phyloP scores from a whole-genome alignment of 768 basidiomycete genomes.

The Pholiota microspora region DNA sequence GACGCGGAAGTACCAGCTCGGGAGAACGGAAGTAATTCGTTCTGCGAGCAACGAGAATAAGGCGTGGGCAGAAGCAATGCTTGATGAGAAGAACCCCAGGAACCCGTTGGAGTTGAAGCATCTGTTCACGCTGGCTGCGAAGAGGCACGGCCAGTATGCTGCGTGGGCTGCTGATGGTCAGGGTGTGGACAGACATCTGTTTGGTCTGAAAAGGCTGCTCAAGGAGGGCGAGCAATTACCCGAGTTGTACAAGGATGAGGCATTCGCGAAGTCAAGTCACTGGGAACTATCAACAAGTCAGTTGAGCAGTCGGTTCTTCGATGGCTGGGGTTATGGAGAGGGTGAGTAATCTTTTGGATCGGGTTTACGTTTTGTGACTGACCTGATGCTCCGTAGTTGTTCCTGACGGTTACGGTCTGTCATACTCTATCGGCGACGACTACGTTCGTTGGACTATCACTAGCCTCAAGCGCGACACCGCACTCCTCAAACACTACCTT shows the following conservation, averaged over 20 bases:
- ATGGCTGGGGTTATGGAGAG: conserved; percentile 98
- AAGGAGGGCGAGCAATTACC: conserved; percentile 71
- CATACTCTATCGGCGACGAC: conserved; percentile 84
- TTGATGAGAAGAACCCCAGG: conserved; percentile 33
- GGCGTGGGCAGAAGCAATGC: conserved; percentile 90
- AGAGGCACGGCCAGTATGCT: conserved; percentile 85
- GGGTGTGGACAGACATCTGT: conserved; percentile 94
- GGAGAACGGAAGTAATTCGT: conserved; percentile 94
- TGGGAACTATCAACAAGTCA: conserved; percentile 96
- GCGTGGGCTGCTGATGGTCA: conserved; percentile 91
- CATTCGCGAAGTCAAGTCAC: conserved; percentile 68
- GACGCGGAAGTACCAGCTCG: conserved; percentile 87
- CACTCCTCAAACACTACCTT: conserved; percentile 64
- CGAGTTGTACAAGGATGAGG: conserved; percentile 69
- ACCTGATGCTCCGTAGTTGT: conserved; percentile 42
- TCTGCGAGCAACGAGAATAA: conserved; percentile 80
- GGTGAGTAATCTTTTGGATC: conserved; percentile 47
- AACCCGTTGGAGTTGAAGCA: conserved; percentile 46
- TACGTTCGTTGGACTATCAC: conserved; percentile 93
- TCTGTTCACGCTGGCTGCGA: conserved; percentile 73
- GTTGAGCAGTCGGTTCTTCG: conserved; percentile 75
- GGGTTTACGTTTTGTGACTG: not conserved
- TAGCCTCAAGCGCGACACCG: conserved; percentile 54
- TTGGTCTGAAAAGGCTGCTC: conserved; percentile 85
- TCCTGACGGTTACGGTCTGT: conserved; percentile 86